phyloP scores from a whole-genome alignment of 2,329 filamentous ascomycete species.

The Fusarium temperatum region DNA sequence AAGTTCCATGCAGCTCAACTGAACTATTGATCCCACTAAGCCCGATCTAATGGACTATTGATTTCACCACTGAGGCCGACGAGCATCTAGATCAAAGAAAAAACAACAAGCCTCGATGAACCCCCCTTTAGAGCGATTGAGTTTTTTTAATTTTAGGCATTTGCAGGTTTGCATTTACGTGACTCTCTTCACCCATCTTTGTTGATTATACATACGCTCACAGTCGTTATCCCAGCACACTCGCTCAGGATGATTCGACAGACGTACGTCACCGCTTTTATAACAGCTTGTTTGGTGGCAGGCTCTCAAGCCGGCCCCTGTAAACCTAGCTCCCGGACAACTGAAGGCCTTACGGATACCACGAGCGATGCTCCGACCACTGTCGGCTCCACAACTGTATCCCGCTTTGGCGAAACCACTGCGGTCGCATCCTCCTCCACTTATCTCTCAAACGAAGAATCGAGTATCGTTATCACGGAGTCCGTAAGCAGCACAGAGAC shows the following conservation, averaged over 20 bases:
- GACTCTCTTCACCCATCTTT: rapidly evolving
- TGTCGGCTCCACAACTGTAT: background rate
- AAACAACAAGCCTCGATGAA: background rate
- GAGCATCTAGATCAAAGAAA: background rate
- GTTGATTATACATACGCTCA: background rate
- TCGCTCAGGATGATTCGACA: background rate
- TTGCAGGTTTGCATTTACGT: no score
- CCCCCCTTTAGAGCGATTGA: background rate
- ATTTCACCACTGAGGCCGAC: background rate
- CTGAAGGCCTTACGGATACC: no score
- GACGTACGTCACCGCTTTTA: background rate
- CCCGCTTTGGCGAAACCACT: background rate
- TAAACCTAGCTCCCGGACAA: background rate
- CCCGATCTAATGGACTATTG: background rate
- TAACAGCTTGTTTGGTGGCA: background rate
- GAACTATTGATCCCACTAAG: background rate
- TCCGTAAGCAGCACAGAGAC: background rate
- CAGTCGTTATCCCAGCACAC: background rate
- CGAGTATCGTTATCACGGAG: background rate
- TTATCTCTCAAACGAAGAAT: background rate
- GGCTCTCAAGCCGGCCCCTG: background rate
- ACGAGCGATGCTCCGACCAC: background rate
- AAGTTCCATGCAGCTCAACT: background rate
- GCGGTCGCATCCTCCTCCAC: background rate
- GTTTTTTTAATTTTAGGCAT: background rate